Conservation (phyloP, 2,329 filamentous ascomycete genomes). For the Pyrenochaeta sp. region DNA sequence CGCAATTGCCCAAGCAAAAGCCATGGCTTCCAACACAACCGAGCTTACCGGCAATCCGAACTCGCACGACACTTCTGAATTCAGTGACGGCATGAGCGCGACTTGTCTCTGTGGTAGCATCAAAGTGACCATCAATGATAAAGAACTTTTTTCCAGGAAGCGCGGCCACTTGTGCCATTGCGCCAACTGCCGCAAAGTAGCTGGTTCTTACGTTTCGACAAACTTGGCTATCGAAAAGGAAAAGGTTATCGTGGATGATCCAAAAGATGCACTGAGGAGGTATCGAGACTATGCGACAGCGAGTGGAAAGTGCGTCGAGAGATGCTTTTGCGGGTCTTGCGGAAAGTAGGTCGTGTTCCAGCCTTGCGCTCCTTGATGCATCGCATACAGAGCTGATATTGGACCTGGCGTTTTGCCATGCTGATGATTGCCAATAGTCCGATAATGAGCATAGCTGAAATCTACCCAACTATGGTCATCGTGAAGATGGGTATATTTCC, state of each 20-base stretch:
- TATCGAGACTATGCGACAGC: slow-evolving; percentile 57
- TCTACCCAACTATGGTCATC: slow-evolving; percentile 54
- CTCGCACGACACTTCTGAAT: slow-evolving; percentile 41
- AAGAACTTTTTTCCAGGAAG: slow-evolving; percentile 55
- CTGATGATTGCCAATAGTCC: slow-evolving; percentile 45
- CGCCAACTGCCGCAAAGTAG: slow-evolving; percentile 60
- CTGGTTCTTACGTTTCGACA: slow-evolving; percentile 53
- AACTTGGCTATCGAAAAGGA: slow-evolving; percentile 55
- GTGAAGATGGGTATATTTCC: slow-evolving; percentile 62
- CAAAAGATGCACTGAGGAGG: slow-evolving; percentile 54
- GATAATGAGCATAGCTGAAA: slow-evolving; percentile 55
- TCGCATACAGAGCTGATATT: neutral
- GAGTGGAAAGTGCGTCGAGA: slow-evolving; percentile 56
- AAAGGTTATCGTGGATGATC: slow-evolving; percentile 57
- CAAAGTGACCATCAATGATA: slow-evolving; percentile 58
- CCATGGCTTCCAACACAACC: slow-evolving; percentile 6
- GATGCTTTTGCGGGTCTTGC: slow-evolving; percentile 60
- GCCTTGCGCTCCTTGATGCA: neutral
- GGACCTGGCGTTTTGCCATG: neutral
- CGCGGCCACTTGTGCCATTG: slow-evolving; percentile 60
- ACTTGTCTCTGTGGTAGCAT: slow-evolving; percentile 59
- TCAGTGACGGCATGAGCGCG: slow-evolving; percentile 48
- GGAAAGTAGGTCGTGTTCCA: slow-evolving; percentile 34
- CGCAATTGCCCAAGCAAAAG: no score
- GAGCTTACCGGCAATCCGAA: slow-evolving; percentile 52